Base-by-base conservation (phyloP, 2,329 filamentous ascomycete genomes). In the Colletotrichum melonis region DNA sequence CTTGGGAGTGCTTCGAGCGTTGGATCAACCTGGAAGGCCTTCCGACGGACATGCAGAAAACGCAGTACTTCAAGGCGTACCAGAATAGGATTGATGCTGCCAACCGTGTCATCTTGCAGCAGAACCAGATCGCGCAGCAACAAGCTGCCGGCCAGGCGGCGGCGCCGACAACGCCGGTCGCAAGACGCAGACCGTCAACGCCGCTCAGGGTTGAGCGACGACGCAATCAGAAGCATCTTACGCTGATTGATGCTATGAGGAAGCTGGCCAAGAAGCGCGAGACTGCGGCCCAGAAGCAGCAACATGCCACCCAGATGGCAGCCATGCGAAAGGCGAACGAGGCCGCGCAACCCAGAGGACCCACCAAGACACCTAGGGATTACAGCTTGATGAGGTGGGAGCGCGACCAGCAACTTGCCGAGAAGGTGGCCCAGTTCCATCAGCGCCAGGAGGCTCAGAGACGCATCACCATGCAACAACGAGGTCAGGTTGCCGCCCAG, bases 1-100 rank as follows among this genome's bases (percentile, higher is more conserved):
- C 96, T 0, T 99, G 97, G 97, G 97, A 99, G 84, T 99, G 97
- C 80, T 99, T 99, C 78, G 97, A 99, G 83, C 91, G 97, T 56
- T 99, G 96, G 96, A 93, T 98, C 67, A 92, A 94, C 77, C 86
- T 98, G 14, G 97, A 98, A 83, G 95, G 95, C 1, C 86, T 98
- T 49, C 96, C 97, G 5, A 91, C 93, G 12, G 97, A 99, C 76
- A 97, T 98, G 93, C 92, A 93, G 22, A 98, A 98, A 84, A 98
- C 95, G 0, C 93, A 95, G 57, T 99, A 98, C 81, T 99, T 98
- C 87, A 94, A 95, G 79, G 84, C 89, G 1, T 92, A 92, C 79
- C 91, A 90, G 75, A 84, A 83, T 11, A 84, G 91, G 32, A 91
- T 92, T 32, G 89, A 92, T 68, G 82, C 86, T 9, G 91, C 90